These are phyloP conservation scores for Dentipellis fragilis DNA, from an alignment of 768 basidiomycete species.

Conservation along the genomic window DNA sequence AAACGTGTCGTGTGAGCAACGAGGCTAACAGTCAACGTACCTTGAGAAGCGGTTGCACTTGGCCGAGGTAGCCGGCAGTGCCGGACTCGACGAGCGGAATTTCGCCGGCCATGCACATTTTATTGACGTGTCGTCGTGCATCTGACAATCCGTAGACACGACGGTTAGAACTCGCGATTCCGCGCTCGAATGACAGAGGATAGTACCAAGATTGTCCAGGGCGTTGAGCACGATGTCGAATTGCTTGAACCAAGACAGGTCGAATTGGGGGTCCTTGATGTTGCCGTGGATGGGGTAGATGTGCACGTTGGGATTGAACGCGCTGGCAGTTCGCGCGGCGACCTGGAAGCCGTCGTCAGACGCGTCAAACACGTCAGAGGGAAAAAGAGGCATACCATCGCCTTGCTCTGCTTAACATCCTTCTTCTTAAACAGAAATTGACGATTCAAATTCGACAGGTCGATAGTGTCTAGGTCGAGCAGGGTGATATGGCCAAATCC, in stretches of 20 bases:
- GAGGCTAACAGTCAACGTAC: slow-evolving; percentile 26
- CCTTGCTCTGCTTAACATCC: slow-evolving; percentile 95
- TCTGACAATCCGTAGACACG: slow-evolving; percentile 35
- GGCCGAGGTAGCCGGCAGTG: slow-evolving; percentile 93
- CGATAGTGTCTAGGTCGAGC: slow-evolving; percentile 95
- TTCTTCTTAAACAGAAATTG: slow-evolving; percentile 97
- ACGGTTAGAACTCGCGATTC: not conserved
- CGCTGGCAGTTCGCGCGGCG: slow-evolving; percentile 70
- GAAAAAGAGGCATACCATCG: slow-evolving; percentile 46
- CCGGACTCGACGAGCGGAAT: slow-evolving; percentile 93
- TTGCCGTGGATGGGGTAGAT: slow-evolving; percentile 90
- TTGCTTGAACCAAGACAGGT: slow-evolving; percentile 79
- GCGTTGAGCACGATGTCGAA: slow-evolving; percentile 95
- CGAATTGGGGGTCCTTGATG: slow-evolving; percentile 88
- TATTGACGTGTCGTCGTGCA: slow-evolving; percentile 91
- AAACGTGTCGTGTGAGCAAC: not conserved
- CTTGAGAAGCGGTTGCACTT: slow-evolving; percentile 90
- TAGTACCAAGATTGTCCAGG: slow-evolving; percentile 85
- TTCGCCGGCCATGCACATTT: slow-evolving; percentile 90
- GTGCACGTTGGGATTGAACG: slow-evolving; percentile 81
- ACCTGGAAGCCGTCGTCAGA: slow-evolving; percentile 33
- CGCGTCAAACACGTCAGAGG: not conserved
- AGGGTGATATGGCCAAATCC: slow-evolving; percentile 91
- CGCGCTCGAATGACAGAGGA: slow-evolving; percentile 1
- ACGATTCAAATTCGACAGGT: slow-evolving; percentile 93